Evolutionary conservation across 495 filamentous ascomycete species (phyloP).

Genomic region (Hypoxylon subgilvum): DNA sequence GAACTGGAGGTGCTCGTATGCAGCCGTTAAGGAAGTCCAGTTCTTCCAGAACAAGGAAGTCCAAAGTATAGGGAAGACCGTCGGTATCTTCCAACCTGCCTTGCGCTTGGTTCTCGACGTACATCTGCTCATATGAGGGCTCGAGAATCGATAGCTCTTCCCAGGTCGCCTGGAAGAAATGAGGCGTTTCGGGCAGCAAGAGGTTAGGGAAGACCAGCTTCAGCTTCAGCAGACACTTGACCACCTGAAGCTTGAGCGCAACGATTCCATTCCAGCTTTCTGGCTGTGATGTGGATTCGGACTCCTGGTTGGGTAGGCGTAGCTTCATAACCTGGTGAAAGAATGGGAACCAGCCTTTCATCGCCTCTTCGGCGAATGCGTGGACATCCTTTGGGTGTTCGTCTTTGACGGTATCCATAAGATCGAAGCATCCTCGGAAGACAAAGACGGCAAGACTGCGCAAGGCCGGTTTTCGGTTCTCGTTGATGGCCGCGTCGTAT

Average conservation of each 20-base stretch:
- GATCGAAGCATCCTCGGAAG: conserved; percentile 89
- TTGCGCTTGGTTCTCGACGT: conserved; percentile 82
- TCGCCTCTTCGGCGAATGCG: conserved; percentile 82
- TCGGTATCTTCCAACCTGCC: conserved; percentile 88
- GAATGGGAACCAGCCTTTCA: conserved; percentile 85
- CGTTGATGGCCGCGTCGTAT: conserved; percentile 79
- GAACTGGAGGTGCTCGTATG: conserved; percentile 80
- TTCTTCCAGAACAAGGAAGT: conserved; percentile 90
- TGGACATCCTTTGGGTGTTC: conserved; percentile 84
- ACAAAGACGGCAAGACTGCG: conserved; percentile 85
- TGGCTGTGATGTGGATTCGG: conserved; percentile 46
- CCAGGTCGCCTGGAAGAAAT: conserved; percentile 86
- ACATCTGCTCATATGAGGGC: conserved; percentile 75
- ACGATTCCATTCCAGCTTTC: conserved; percentile 76
- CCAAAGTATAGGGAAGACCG: conserved; percentile 90
- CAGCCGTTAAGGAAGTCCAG: conserved; percentile 91
- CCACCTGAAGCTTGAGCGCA: conserved; percentile 84
- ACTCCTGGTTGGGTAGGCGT: conserved; percentile 63
- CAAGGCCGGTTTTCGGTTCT: conserved; percentile 71
- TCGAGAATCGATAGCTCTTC: conserved; percentile 77
- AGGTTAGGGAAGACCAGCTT: conserved; percentile 79
- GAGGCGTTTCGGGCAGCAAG: conserved; percentile 77
- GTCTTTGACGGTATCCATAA: conserved; percentile 92
- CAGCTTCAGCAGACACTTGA: conserved; percentile 92
- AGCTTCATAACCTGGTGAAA: conserved; percentile 74